Conservation (phyloP, 768 basidiomycete species). For the Jaapia argillacea region DNA sequence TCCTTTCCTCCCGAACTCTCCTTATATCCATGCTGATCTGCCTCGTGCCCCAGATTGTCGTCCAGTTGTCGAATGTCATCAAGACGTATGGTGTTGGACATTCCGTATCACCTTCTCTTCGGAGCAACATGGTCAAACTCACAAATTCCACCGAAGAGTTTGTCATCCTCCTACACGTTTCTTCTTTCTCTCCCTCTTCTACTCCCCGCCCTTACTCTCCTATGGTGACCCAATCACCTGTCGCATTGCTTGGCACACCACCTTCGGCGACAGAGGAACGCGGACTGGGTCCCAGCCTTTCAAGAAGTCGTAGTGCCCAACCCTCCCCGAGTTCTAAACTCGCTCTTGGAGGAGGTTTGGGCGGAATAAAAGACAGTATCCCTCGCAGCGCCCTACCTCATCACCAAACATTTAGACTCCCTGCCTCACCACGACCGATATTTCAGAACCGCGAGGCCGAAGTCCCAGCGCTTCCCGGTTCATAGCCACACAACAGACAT, state of each 20-base stretch:
- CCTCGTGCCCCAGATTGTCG: constrained; percentile 43
- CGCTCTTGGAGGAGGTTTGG: constrained; percentile 23
- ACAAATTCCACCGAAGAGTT: constrained; percentile 83
- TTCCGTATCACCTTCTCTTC: constrained; percentile 49
- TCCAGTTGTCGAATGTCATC: constrained; percentile 64
- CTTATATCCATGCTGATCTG: neutral
- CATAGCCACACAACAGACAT: too few relatives aligned
- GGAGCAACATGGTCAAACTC: constrained; percentile 63
- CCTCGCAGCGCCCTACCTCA: constrained; percentile 47
- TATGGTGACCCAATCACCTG: constrained; percentile 25
- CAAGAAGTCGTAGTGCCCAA: constrained; percentile 48
- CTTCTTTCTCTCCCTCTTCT: constrained; percentile 59
- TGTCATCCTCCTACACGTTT: constrained; percentile 77
- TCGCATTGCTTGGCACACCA: constrained; percentile 8
- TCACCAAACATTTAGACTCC: constrained; percentile 35
- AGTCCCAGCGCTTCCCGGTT: too few relatives aligned
- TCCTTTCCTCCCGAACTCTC: too few relatives aligned
- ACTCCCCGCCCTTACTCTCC: constrained; percentile 54
- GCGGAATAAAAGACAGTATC: too few relatives aligned
- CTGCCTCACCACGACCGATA: constrained; percentile 20
- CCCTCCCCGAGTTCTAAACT: constrained; percentile 32
- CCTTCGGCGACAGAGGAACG: constrained; percentile 33
- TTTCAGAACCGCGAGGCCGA: too few relatives aligned
- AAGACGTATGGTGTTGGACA: constrained; percentile 50
- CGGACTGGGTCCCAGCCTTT: constrained; percentile 41